Conservation (phyloP, 805 yeast species). For the Spathaspora boniae region DNA sequence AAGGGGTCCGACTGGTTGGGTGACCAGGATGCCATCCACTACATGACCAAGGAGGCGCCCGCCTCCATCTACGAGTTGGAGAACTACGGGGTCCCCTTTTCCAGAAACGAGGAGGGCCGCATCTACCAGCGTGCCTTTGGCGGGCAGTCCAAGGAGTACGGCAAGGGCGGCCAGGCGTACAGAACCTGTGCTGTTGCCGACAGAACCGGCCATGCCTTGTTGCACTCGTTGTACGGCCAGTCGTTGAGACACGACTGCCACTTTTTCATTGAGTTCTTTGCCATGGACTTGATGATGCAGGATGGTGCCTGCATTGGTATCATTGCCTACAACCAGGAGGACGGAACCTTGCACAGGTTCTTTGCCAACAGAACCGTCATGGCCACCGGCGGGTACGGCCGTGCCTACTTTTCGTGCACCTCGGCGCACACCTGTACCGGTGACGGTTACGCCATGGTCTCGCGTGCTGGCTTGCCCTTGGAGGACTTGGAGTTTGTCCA, state of each 20-base stretch:
- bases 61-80: constrained; percentile 93
- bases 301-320: constrained; percentile 97
- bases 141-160: constrained; percentile 93
- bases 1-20: constrained; percentile 99
- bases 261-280: constrained; percentile 96
- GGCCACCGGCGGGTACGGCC: constrained; percentile 99
- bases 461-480: constrained; percentile 97
- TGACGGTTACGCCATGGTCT: constrained; percentile 98
- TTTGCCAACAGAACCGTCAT: constrained; percentile 94
- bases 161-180: constrained; percentile 99
- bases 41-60: constrained; percentile 99
- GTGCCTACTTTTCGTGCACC: constrained; percentile 99
- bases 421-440: constrained; percentile 99
- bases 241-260: constrained; percentile 96
- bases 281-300: constrained; percentile 90
- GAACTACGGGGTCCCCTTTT: constrained; percentile 98
- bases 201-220: constrained; percentile 96
- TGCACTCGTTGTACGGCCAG: constrained; percentile 96
- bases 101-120: constrained; percentile 94
- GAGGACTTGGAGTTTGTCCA: constrained; percentile 98
- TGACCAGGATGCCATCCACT: constrained; percentile 98
- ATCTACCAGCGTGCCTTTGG: constrained; percentile 99
- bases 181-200: constrained; percentile 99
- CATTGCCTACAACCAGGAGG: constrained; percentile 97
- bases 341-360: constrained; percentile 97